phyloP scores from a whole-genome alignment of 371 early-diverging fungal species.

The Mucor irregularis region DNA sequence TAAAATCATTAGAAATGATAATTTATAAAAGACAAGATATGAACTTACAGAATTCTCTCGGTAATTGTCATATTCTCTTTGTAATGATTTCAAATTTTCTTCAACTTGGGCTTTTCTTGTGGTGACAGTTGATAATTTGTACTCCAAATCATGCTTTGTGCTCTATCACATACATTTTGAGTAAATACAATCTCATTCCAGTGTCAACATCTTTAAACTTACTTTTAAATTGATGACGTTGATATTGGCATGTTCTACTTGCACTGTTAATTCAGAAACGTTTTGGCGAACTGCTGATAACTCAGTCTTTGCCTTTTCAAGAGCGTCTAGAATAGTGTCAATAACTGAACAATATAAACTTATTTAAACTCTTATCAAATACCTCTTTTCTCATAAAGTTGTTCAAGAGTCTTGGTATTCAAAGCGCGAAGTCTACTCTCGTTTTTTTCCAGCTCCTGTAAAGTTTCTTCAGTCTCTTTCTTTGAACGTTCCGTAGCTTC shows the following conservation, averaged over 20 bases:
- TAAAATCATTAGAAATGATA: not conserved
- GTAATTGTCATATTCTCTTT: not conserved
- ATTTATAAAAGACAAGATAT: not conserved
- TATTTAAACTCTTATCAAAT: not conserved
- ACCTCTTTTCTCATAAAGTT: slow-evolving; percentile 7
- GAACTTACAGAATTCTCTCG: not conserved
- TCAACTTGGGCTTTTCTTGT: not conserved
- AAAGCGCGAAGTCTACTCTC: not conserved
- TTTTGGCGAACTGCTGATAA: not conserved
- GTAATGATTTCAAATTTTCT: not conserved
- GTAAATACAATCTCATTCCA: not conserved
- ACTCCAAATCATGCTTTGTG: not conserved
- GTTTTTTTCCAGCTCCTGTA: not conserved
- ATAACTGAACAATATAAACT: not conserved
- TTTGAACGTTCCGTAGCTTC: not conserved
- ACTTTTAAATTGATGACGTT: not conserved
- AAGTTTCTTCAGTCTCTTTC: not conserved
- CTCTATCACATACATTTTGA: not conserved
- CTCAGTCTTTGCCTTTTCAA: not conserved
- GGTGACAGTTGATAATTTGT: not conserved
- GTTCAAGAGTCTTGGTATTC: not conserved
- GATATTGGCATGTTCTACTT: not conserved
- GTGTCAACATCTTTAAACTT: not conserved
- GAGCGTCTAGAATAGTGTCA: not conserved
- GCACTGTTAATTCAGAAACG: not conserved